These are phyloP conservation scores for Yarrowia porcina DNA, from an alignment of 805 yeast species.

Conservation along the genomic window DNA sequence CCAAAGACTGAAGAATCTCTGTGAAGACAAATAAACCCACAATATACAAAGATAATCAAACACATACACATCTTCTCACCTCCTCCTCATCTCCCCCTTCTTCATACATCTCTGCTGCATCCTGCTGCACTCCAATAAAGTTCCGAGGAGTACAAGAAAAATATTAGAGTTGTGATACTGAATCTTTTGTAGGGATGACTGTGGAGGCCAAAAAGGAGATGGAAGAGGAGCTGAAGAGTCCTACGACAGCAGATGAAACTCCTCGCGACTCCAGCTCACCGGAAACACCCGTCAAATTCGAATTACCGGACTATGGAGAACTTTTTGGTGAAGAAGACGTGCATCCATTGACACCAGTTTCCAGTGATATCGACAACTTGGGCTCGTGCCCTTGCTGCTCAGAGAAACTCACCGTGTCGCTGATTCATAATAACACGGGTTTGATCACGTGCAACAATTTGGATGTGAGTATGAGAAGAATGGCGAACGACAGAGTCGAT, in stretches of 20 bases:
- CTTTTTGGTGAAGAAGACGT: background rate
- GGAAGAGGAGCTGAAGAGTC: background rate
- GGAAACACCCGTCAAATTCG: background rate
- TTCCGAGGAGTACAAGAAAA: background rate
- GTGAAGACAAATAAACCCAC: too few species aligned
- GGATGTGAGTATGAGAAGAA: conserved; percentile 19
- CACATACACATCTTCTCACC: too few species aligned
- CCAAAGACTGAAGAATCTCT: too few species aligned
- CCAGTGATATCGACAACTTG: background rate
- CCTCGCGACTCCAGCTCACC: background rate
- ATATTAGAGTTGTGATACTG: background rate
- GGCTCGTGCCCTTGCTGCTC: conserved; percentile 5
- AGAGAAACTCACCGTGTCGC: background rate
- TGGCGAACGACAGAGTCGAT: too few species aligned
- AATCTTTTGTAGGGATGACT: background rate
- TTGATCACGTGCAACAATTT: conserved; percentile 3
- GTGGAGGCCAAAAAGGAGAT: conserved; percentile 8
- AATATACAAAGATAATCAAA: too few species aligned
- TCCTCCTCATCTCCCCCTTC: too few species aligned
- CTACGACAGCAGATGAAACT: background rate
- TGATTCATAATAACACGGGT: conserved; percentile 7
- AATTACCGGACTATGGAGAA: background rate
- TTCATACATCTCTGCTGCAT: too few species aligned
- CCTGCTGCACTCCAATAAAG: background rate
- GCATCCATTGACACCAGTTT: background rate